phyloP scores from a whole-genome alignment of 2,329 filamentous ascomycete genomes.

The Arachnopeziza araneosa region DNA sequence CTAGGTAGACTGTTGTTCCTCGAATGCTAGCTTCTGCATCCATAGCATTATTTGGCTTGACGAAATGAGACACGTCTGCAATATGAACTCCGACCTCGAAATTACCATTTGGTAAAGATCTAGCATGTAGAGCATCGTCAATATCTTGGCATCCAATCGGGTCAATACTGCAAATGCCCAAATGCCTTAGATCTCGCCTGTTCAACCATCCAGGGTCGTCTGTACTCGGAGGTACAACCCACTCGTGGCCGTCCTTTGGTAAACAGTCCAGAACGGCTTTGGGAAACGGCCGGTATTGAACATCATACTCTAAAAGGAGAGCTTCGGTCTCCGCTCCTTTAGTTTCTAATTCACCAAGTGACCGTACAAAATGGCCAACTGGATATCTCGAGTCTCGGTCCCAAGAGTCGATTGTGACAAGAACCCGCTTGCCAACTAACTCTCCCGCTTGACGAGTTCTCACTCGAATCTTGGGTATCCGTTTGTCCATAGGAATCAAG shows the following conservation, averaged over 20 bases:
- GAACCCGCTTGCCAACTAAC: slow-evolving; percentile 81
- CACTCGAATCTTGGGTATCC: slow-evolving; percentile 91
- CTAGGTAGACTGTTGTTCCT: slow-evolving; percentile 93
- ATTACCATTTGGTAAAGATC: slow-evolving; percentile 81
- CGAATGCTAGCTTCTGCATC: slow-evolving; percentile 89
- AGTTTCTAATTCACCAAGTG: slow-evolving; percentile 86
- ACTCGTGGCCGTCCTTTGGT: slow-evolving; percentile 84
- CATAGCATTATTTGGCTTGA: slow-evolving; percentile 96
- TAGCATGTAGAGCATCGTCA: slow-evolving; percentile 90
- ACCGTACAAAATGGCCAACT: slow-evolving; percentile 87
- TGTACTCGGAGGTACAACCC: slow-evolving; percentile 77
- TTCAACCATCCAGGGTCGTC: slow-evolving; percentile 84
- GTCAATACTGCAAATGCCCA: slow-evolving; percentile 96
- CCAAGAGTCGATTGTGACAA: slow-evolving; percentile 95
- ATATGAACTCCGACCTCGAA: slow-evolving; percentile 97
- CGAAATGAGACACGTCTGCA: slow-evolving; percentile 98
- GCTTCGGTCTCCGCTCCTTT: slow-evolving; percentile 98
- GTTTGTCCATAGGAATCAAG: slow-evolving; percentile 95
- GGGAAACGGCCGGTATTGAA: slow-evolving; percentile 95
- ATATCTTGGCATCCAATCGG: slow-evolving; percentile 96
- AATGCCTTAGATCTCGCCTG: slow-evolving; percentile 73
- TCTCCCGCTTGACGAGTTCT: slow-evolving; percentile 86
- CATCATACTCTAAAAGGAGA: slow-evolving; percentile 88
- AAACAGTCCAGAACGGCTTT: slow-evolving; percentile 93
- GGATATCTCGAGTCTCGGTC: slow-evolving; percentile 90